These are phyloP conservation scores for Amanita pseudoporphyria DNA, from an alignment of 768 basidiomycete genomes.

Conservation along the genomic window DNA sequence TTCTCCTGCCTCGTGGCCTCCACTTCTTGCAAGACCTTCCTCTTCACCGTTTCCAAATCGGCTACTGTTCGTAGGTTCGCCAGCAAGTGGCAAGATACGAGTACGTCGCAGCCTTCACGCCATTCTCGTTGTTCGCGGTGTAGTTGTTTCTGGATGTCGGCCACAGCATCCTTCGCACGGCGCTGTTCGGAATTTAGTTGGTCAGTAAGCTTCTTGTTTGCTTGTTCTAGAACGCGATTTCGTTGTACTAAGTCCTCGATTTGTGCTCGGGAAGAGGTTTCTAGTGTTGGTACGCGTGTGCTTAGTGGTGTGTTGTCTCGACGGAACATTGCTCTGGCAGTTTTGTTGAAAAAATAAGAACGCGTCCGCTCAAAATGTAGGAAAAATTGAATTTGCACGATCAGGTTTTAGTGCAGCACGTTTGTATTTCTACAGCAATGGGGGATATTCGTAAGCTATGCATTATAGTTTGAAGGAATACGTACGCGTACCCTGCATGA, in stretches of 20 bases:
- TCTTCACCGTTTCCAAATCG: conserved; percentile 44
- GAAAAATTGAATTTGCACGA: neutral
- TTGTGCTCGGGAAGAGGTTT: conserved; percentile 53
- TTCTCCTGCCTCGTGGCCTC: conserved; percentile 48
- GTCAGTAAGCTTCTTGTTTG: conserved; percentile 42
- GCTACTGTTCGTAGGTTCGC: conserved; percentile 49
- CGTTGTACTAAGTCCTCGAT: conserved; percentile 68
- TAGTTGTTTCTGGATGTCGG: conserved; percentile 38
- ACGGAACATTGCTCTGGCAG: conserved; percentile 10
- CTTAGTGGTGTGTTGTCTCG: conserved; percentile 15
- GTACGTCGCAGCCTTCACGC: conserved; percentile 51
- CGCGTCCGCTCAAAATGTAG: no score
- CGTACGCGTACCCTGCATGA: neutral
- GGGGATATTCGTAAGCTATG: neutral
- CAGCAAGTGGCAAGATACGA: conserved; percentile 56
- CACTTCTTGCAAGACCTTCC: conserved; percentile 42
- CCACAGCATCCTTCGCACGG: conserved; percentile 31
- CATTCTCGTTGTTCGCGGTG: conserved; percentile 46
- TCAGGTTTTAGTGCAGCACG: neutral
- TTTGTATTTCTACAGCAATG: neutral
- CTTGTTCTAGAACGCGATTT: conserved; percentile 55
- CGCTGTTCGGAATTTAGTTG: conserved; percentile 34
- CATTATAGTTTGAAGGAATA: neutral
- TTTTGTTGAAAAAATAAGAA: no score
- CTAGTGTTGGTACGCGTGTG: conserved; percentile 33